Evolutionary conservation across 2,329 filamentous ascomycete genomes (phyloP), one percentile per base, ranked within the genome.

Genomic region (Chaetomium olivaceum): DNA sequence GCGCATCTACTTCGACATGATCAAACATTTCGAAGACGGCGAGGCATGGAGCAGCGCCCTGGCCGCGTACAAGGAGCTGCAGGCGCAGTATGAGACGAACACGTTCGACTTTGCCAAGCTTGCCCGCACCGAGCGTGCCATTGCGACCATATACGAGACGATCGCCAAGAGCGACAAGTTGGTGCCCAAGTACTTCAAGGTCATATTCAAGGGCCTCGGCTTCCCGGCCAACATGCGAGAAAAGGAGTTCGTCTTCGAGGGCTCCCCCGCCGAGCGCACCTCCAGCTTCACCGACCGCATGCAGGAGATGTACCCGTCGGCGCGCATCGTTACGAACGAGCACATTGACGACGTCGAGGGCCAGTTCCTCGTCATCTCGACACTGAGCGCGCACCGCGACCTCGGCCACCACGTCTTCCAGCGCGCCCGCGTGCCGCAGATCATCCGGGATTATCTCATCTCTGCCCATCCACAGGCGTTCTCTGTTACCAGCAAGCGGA

Each of bases 21-120:
- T 98, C 76, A 93, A 93, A 76, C 85, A 94, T 75, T 97, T 95
- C 70, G 94, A 98, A 74, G 92, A 96, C 67, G 93, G 93, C n/a
- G 90, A 92, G 75, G 92, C 92, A 0, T 98, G 94, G 94, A 90
- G 91, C 73, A 91, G 91, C 76, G 94, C 93, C 1, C 80, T 99
- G 51, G 85, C 88, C 6, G 92, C 92, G 3, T 98, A 99, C 78
- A 91, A 91, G 75, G 94, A 99, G 77, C 87, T 99, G 60, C 91
- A 93, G 57, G 79, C 82, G n/a, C 93, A 98, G 77, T 99, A 98
- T 75, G 93, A 97, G 79, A 87, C 85, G 70, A 96, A 93, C 67
- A 80, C 91, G 0, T 97, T 93, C 76, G 95, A 99, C 78, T 97
- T 96, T 73, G 84, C 89, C 39, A 97, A 99, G 78, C 84, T 99